Evolutionary conservation across 163 green algal genomes (phyloP).

Genomic region (Volvox carteri): DNA sequence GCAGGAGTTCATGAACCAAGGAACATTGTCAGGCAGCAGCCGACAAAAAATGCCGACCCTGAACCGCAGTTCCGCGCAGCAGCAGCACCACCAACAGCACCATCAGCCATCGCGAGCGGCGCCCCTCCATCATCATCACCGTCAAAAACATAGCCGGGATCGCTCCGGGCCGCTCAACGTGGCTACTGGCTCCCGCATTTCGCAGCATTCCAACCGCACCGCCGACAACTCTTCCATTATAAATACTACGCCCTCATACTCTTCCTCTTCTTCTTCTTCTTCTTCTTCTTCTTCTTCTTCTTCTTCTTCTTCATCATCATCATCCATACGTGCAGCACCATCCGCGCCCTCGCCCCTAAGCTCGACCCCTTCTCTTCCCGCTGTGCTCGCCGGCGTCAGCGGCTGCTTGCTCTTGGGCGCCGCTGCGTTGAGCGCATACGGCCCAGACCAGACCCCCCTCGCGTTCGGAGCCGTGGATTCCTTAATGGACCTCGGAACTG

Average conservation of each 20-base stretch:
- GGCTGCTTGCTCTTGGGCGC: neutral
- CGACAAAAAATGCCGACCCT: neutral
- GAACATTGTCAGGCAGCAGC: neutral
- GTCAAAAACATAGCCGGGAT: neutral
- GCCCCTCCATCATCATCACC: neutral
- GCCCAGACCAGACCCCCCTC: neutral
- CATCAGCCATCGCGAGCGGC: neutral
- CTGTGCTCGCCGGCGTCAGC: neutral
- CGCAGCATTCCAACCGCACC: neutral
- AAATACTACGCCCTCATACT: neutral
- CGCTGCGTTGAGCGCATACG: neutral
- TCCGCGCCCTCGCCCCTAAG: too few relatives aligned
- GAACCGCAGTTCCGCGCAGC: neutral
- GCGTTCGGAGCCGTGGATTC: neutral
- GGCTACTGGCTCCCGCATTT: neutral
- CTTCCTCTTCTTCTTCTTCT: neutral
- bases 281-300: too few relatives aligned
- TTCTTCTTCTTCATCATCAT: too few relatives aligned
- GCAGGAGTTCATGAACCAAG: neutral
- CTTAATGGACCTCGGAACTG: conserved; percentile 1
- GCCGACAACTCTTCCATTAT: neutral
- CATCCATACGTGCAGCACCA: too few relatives aligned
- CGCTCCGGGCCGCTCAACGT: neutral
- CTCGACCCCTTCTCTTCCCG: neutral
- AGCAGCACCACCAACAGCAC: neutral